Percentiles rank a stretch among this genome's conserved stretches.
Evolutionary conservation across 441 rosid species (phyloP).

Genomic region (Euphorbia celastroides): DNA sequence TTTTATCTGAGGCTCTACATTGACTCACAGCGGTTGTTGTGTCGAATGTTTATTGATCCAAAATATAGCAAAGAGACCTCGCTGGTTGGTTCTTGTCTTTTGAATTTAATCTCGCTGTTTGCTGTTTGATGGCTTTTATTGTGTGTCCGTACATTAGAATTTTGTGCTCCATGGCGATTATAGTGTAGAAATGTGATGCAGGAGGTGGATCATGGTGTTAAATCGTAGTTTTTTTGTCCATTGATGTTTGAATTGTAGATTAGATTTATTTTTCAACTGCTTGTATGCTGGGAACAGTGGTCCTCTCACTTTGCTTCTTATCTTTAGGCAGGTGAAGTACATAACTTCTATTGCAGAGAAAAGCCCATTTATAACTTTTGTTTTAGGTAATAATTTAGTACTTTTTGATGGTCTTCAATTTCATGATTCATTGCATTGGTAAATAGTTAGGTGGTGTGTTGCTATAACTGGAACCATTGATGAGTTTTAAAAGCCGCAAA

Average conservation of each 20-base stretch:
- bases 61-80: not conserved
- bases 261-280: not conserved
- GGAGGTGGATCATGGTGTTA: not conserved
- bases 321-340: constrained; percentile 36
- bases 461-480: not conserved
- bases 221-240: no score
- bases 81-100: not conserved
- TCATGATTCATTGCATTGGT: not conserved
- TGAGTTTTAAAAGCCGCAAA: not conserved
- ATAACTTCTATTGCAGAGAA: constrained; percentile 31
- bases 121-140: not conserved
- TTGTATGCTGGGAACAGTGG: constrained; percentile 12
- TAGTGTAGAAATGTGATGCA: no score
- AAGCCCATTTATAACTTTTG: constrained; percentile 69
- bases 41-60: not conserved
- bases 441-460: not conserved
- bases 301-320: constrained; percentile 22
- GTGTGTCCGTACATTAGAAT: not conserved
- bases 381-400: constrained; percentile 45
- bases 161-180: not conserved
- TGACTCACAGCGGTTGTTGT: not conserved
- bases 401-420: not conserved
- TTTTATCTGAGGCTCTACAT: not conserved
- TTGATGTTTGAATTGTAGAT: no score
- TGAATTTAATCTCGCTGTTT: not conserved